Percentiles rank a stretch among this genome's conserved stretches.
Evolutionary conservation across 108 stramenopile genomes (phyloP).

Genomic region (Nitzschia sp.): DNA sequence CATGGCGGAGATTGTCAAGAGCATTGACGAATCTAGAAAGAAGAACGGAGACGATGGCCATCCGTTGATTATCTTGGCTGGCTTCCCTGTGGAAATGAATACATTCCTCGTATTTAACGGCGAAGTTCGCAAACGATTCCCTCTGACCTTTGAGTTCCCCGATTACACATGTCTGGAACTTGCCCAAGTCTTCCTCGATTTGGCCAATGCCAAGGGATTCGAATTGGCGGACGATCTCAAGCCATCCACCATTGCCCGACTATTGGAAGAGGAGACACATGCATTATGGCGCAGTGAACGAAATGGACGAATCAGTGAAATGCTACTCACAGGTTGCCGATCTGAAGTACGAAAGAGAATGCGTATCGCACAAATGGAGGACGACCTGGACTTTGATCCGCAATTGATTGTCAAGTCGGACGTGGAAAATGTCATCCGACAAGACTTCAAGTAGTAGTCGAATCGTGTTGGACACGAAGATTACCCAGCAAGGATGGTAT

Average conservation of each 20-base stretch:
- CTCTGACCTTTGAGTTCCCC: conserved; percentile 86
- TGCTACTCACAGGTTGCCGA: conserved; percentile 79
- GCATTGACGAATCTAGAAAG: conserved; percentile 71
- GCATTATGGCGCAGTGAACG: conserved; percentile 77
- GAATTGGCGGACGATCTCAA: conserved; percentile 66
- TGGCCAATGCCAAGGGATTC: conserved; percentile 86
- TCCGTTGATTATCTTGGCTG: conserved; percentile 83
- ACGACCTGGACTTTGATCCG: conserved; percentile 80
- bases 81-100: conserved; percentile 89
- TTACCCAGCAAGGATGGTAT: too few relatives aligned
- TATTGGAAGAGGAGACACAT: conserved; percentile 74
- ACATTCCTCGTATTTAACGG: conserved; percentile 70
- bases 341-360: conserved; percentile 82
- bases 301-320: conserved; percentile 87
- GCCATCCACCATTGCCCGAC: conserved; percentile 51
- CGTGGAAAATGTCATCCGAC: conserved; percentile 74
- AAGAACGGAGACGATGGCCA: conserved; percentile 42
- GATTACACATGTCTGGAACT: conserved; percentile 81
- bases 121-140: conserved; percentile 74
- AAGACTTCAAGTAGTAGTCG: conserved; percentile 72
- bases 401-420: conserved; percentile 77
- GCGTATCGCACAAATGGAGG: conserved; percentile 77
- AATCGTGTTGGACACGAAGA: background rate
- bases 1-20: conserved; percentile 73
- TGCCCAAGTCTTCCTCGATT: conserved; percentile 79